Base-by-base conservation (phyloP, 2,329 filamentous ascomycete genomes). In the Setomelanomma holmii region DNA sequence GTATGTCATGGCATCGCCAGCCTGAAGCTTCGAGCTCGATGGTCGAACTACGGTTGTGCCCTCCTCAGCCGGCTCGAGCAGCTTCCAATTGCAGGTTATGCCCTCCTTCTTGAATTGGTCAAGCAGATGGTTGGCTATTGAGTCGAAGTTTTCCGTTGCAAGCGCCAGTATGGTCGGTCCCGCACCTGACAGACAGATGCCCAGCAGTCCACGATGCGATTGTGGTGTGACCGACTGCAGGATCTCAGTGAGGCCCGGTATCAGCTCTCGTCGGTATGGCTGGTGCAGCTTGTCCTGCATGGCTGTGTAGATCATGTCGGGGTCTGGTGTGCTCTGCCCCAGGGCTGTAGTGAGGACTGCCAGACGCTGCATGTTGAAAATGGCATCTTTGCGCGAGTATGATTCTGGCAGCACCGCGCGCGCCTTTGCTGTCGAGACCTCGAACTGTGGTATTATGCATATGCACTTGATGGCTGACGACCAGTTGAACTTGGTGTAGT, bases 211-310 rank as follows among this genome's bases (percentile, higher is more conserved):
- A 1, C 90, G 87, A 72, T 97, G 91, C 4, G 89, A 89, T 69
- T 86, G 84, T 22, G 93, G 95, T 10, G 90, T 96, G 80, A 98
- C 93, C 54, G 89, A 93, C 73, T 91, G 86, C 45, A 99, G 86
- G 47, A 99, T 93, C 72, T 96, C 89, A 14, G 90, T 89, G 51
- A 99, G 83, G 0, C 93, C 95, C 1, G 95, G 95, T 63, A 99
- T 96, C 56, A 99, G 84, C 2, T 85, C 89, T 77, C 95, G 89
- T 47, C 95, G 89, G 80, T 99, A 98, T 38, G 92, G 95, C 77
- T 99, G 95, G 79, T 99, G 95, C 55, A 99, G 86, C 78, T 93
- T 96, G 80, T 99, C 95, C 78, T 98, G 95, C 95, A 99, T 99
- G 40, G 93, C 93, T 41, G 96, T 87, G 79, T 96, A 96, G 74